Evolutionary conservation across 2,329 filamentous ascomycete genomes (phyloP), one percentile per base, ranked within the genome.

Genomic region (Stagonosporopsis chrysanthemi): DNA sequence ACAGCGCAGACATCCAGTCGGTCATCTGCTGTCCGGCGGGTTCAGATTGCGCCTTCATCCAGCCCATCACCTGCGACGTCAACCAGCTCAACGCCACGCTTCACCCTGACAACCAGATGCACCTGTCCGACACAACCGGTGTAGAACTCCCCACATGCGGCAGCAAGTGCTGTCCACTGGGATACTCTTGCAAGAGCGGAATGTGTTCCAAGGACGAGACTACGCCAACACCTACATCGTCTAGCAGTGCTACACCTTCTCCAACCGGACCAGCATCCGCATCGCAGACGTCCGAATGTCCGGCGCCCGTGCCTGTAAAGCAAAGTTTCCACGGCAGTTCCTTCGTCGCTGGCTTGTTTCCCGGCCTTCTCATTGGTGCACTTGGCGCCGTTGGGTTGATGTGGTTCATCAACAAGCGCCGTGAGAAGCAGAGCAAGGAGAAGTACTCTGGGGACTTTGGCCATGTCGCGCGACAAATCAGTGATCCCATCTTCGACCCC

Each of bases 21-120:
- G 82, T 88, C 14, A 78, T 92, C 45, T 93, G 90, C 79, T 93
- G 90, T 70, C 89, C 89, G 1, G 62, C 74, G 1, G 84, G 81
- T 33, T 59, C 63, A 33, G 79, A 81, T 66, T 93, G 90, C 77
- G 65, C 76, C n/a, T 79, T 74, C 44, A 89, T 93, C 65, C 69
- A 81, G 63, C 81, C 88, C 28, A 87, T 91, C 58, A 81, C 81
- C 36, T 92, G 90, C 79, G 83, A 90, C 62, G 68, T 88, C 52
- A 72, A 71, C 6, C 79, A 83, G 41, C 87, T 92, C 69, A 84
- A 92, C 65, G 81, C 85, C 2, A 80, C 76, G 8, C 64, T 77
- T 17, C 77, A 86, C 61, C 86, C 87, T 11, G 76, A 80, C 24
- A 86, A 86, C 29, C 80, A 83, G 26, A 79, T 92, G 66, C 90